phyloP scores from a whole-genome alignment of 305 asterid genomes.

The Rubia tinctorum region DNA sequence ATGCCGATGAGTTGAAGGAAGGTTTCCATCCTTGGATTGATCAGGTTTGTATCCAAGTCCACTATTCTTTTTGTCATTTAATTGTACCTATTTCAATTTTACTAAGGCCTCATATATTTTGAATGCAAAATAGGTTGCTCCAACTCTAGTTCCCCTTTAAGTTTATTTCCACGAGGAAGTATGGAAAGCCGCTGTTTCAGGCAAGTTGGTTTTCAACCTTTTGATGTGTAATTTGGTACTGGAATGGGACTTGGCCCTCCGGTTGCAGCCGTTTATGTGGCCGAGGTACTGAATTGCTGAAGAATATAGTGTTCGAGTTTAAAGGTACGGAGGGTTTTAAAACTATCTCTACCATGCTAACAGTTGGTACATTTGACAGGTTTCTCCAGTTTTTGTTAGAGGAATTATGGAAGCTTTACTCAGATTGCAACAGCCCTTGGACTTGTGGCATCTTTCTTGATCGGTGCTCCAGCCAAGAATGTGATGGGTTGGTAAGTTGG shows the following conservation, averaged over 20 bases:
- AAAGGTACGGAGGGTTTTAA: constrained; percentile 11
- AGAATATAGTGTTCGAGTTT: constrained; percentile 5
- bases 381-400: constrained; percentile 88
- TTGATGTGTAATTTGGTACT: no score
- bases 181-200: constrained; percentile 33
- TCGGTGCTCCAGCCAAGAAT: constrained; percentile 82
- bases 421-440: constrained; percentile 96
- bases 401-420: constrained; percentile 88
- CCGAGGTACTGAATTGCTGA: constrained; percentile 61
- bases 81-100: constrained; percentile 8
- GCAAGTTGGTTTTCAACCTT: constrained; percentile 78
- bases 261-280: constrained; percentile 85
- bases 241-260: constrained; percentile 99
- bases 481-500: constrained; percentile 70
- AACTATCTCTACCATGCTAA: constrained; percentile 15
- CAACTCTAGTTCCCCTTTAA: constrained; percentile 62
- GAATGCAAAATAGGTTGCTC: constrained; percentile 71
- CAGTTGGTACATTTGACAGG: constrained; percentile 40
- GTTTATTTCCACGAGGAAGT: neutral
- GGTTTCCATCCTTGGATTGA: constrained; percentile 99
- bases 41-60: constrained; percentile 55
- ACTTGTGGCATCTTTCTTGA: constrained; percentile 60
- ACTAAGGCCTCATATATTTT: constrained; percentile 4
- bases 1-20: constrained; percentile 96
- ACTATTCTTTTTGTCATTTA: constrained; percentile 9